phyloP scores from a whole-genome alignment of 2,329 filamentous ascomycete genomes.

The Lachnellula willkommii region DNA sequence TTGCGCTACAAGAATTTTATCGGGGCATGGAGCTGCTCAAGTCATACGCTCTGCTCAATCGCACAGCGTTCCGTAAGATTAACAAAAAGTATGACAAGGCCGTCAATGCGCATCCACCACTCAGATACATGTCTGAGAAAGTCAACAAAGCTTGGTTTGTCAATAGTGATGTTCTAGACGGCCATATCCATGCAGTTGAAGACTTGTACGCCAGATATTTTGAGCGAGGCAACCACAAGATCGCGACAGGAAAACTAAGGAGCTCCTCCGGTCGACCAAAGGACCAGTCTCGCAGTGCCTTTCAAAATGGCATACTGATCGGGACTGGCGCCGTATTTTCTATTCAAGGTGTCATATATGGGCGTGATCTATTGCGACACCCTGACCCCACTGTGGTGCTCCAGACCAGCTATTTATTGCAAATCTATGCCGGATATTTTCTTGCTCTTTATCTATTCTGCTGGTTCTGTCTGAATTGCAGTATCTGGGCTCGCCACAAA shows the following conservation, averaged over 20 bases:
- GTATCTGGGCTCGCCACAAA: conserved; percentile 74
- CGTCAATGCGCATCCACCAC: conserved; percentile 68
- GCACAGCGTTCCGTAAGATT: conserved; percentile 91
- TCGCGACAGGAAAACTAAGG: conserved; percentile 81
- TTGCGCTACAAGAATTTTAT: conserved; percentile 89
- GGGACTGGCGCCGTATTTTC: conserved; percentile 62
- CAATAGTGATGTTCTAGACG: conserved; percentile 77
- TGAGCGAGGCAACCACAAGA: conserved; percentile 85
- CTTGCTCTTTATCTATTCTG: conserved; percentile 73
- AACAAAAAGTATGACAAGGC: conserved; percentile 99
- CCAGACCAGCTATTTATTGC: conserved; percentile 65
- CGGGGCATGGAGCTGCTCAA: conserved; percentile 86
- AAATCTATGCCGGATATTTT: conserved; percentile 92
- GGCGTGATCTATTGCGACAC: conserved; percentile 45
- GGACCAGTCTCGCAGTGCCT: conserved; percentile 53
- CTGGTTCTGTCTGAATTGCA: conserved; percentile 81
- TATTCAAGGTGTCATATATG: conserved; percentile 61
- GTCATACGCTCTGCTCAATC: conserved; percentile 82
- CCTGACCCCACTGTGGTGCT: conserved; percentile 43
- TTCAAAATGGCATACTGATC: conserved; percentile 60
- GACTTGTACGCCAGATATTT: conserved; percentile 94
- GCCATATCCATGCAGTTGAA: conserved; percentile 73
- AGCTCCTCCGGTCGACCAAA: conserved; percentile 57
- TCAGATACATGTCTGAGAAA: conserved; percentile 84
- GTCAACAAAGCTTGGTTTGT: conserved; percentile 91